Base-by-base conservation (phyloP, 768 basidiomycete species). In the Nidularia sp. region DNA sequence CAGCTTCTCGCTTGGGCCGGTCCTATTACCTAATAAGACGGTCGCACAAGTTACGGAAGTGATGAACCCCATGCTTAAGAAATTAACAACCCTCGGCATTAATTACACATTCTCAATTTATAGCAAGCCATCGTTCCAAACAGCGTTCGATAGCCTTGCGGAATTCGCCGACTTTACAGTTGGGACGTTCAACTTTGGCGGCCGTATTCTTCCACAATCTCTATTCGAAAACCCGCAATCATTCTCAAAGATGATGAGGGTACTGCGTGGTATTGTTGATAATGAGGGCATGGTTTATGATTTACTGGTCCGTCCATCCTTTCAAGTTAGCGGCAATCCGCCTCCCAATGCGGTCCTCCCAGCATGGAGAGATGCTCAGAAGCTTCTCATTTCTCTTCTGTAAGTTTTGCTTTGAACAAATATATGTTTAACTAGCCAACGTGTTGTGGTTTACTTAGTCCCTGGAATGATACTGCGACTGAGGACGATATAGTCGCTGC, bases 341-440 rank as follows among this genome's bases (percentile, higher is more conserved):
- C 41, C 54, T 34, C 10, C 12, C 10, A 60, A 60, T 22, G 56
- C 59, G 1, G 47, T 60, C 7, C 52, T 55, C 13, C 59, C 59
- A 33, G 54, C 56, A 2, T 60, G 56, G 54, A 53, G 59, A 33
- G 49, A 48, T 1, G 48, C 54, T 15, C 54, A 60, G 22, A 48
- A 56, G 10, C 39, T 3, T 41, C 15, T 41, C 4, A 4, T 29
- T 29, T 29, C 25, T 29, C 25, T 29, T 29, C 25, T 29, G 25
- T 29, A 29, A 29, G 25, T 29, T 29, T 29, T 29, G 25, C 25
- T 4, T 29, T 3, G 25, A 29, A 29, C 4, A 29, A 29, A 29
- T 29, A 29, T 29, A 29, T 4, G 4, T 29, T 29, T 29, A 29
- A 29, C 25, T 29, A 29, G 25, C 4, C 4, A 29, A 29, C 25